phyloP scores from a whole-genome alignment of 1,139 yeast genomes.

The Blastobotrys petasosporus region DNA sequence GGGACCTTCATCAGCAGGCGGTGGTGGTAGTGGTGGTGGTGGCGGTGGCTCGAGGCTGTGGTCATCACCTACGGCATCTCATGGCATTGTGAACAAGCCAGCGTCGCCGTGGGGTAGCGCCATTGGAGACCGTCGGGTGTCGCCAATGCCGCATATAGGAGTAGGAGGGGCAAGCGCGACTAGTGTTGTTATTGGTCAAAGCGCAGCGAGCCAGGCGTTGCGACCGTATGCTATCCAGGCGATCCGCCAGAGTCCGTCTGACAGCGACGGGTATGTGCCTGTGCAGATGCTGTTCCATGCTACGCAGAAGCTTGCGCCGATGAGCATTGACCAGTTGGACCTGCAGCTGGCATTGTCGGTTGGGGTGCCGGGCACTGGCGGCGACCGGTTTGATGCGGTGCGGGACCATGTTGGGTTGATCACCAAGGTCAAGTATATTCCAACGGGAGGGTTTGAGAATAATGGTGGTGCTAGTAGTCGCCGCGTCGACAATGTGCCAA shows the following conservation, averaged over 20 bases:
- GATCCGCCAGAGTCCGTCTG: conserved; percentile 16
- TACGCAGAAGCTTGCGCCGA: conserved; percentile 22
- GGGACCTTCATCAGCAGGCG: too few relatives aligned
- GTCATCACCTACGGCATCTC: conserved; percentile 1
- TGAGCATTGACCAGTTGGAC: conserved; percentile 24
- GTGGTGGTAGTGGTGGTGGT: too few relatives aligned
- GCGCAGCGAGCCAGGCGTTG: conserved; percentile 9
- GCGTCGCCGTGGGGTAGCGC: neutral
- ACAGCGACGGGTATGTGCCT: conserved; percentile 32
- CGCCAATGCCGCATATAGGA: neutral
- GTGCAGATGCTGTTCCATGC: conserved; percentile 32
- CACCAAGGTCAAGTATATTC: conserved; percentile 15
- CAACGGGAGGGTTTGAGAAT: neutral
- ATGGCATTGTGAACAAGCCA: neutral
- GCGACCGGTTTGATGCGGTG: conserved; percentile 25
- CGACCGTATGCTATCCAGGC: conserved; percentile 26
- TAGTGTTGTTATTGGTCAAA: too few relatives aligned
- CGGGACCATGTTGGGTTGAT: conserved; percentile 34
- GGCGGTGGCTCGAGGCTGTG: neutral
- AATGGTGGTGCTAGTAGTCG: too few relatives aligned
- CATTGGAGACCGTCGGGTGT: neutral
- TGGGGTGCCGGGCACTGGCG: conserved; percentile 11
- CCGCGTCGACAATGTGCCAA: too few relatives aligned
- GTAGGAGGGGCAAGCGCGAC: neutral
- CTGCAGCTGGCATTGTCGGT: conserved; percentile 29